These are phyloP conservation scores for Coemansia reversa DNA, from an alignment of 192 early-diverging fungal species.

Conservation along the genomic window DNA sequence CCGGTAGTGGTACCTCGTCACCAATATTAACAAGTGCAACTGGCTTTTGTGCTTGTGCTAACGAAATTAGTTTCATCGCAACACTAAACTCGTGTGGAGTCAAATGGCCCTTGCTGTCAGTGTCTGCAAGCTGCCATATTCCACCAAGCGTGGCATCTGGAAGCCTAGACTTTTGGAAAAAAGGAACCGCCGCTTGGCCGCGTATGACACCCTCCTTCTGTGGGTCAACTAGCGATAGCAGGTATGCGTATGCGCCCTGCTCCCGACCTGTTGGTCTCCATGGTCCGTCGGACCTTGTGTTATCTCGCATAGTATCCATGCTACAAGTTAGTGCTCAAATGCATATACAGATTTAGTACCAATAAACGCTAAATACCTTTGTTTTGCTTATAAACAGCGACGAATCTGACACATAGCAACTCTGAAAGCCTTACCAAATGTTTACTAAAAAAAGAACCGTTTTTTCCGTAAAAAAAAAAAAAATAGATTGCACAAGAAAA, in stretches of 20 bases:
- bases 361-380: not conserved
- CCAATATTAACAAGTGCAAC: slow-evolving; percentile 53
- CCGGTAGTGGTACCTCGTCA: slow-evolving; percentile 57
- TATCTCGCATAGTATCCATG: slow-evolving; percentile 29
- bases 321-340: not conserved
- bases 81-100: slow-evolving; percentile 71
- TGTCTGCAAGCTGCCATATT: slow-evolving; percentile 88
- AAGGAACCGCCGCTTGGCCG: slow-evolving; percentile 68
- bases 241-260: slow-evolving; percentile 58
- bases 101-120: slow-evolving; percentile 72
- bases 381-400: not conserved
- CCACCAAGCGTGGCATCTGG: slow-evolving; percentile 61
- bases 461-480: not conserved
- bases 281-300: slow-evolving; percentile 17
- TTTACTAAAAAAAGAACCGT: not conserved
- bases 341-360: not conserved
- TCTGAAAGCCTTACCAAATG: not conserved
- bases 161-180: slow-evolving; percentile 72
- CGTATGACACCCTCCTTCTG: slow-evolving; percentile 64
- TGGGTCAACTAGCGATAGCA: slow-evolving; percentile 63
- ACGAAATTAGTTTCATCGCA: slow-evolving; percentile 86
- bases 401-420: not conserved
- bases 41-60: slow-evolving; percentile 72
- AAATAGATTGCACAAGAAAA: not conserved
- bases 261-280: slow-evolving; percentile 64